Percentiles rank a stretch among this genome's conserved stretches.
These are phyloP conservation scores for Tetracladium maxilliforme DNA, from an alignment of 2,329 filamentous ascomycete genomes.

Conservation along the genomic window DNA sequence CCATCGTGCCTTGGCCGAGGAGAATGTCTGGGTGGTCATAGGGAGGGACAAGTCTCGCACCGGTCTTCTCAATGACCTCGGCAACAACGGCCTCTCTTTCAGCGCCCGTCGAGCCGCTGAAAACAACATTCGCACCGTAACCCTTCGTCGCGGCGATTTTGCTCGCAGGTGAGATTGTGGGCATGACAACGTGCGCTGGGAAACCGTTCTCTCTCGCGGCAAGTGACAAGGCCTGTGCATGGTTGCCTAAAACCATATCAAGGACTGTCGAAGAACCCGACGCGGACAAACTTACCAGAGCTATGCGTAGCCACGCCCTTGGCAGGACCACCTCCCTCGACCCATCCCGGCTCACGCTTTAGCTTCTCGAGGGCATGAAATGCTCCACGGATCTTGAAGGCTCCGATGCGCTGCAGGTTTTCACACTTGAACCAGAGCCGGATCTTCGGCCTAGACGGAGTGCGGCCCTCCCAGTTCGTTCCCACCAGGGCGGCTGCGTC, in stretches of 20 bases:
- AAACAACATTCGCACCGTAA: conserved; percentile 66
- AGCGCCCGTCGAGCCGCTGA: conserved; percentile 66
- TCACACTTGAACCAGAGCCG: conserved; percentile 91
- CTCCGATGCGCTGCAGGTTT: conserved; percentile 79
- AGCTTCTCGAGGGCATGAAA: conserved; percentile 72
- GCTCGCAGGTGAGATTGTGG: conserved; percentile 64
- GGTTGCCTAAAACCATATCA: conserved; percentile 55
- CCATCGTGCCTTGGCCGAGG: conserved; percentile 83
- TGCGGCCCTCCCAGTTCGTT: conserved; percentile 39
- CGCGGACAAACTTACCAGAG: conserved; percentile 42
- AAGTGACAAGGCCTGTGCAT: conserved; percentile 82
- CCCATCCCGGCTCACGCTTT: conserved; percentile 43
- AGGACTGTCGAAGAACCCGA: conserved; percentile 1
- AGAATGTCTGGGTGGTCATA: conserved; percentile 91
- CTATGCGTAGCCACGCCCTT: conserved; percentile 82
- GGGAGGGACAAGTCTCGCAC: conserved; percentile 69
- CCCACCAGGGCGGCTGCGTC: conserved; percentile 32
- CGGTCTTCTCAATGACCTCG: conserved; percentile 55
- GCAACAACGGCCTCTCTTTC: conserved; percentile 69
- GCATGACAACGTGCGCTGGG: conserved; percentile 86
- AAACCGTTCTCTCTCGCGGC: conserved; percentile 62
- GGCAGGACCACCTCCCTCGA: conserved; percentile 39
- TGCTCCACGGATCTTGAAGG: conserved; percentile 84
- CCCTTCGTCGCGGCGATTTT: conserved; percentile 74
- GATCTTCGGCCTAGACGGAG: conserved; percentile 49